Percentiles rank a stretch among this genome's conserved stretches.
phyloP scores from a whole-genome alignment of 345 rosid genomes.

The thale cress (Arabidopsis thaliana) region DNA sequence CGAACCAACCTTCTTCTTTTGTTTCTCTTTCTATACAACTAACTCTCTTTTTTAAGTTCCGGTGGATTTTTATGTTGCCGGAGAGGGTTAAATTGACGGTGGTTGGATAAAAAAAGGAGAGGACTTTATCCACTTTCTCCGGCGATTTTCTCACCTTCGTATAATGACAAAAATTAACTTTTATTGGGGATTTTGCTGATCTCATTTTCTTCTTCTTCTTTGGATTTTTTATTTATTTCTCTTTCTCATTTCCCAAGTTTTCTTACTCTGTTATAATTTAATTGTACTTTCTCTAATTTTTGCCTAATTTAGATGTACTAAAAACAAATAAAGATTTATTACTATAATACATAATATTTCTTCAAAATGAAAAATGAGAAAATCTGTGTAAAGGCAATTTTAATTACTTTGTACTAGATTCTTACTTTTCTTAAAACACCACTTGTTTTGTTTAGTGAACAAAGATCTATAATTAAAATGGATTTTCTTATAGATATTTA shows the following conservation, averaged over 20 bases:
- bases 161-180: conserved; percentile 46
- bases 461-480: too few relatives aligned
- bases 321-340: background rate
- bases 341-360: background rate
- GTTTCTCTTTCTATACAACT: conserved; percentile 37
- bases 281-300: background rate
- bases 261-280: background rate
- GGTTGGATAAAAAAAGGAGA: conserved; percentile 12
- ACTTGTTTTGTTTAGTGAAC: too few relatives aligned
- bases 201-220: conserved; percentile 33
- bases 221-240: background rate
- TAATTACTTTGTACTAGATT: background rate
- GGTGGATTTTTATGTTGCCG: conserved; percentile 34
- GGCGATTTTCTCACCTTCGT: conserved; percentile 37
- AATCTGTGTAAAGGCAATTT: background rate
- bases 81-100: conserved; percentile 25
- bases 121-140: conserved; percentile 44
- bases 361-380: background rate
- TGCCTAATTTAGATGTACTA: background rate
- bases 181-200: conserved; percentile 36
- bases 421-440: background rate
- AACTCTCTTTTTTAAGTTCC: conserved; percentile 25
- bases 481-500: too few relatives aligned
- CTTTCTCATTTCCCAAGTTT: background rate
- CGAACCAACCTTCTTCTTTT: conserved; percentile 44